These are phyloP conservation scores for Lactifluus volemus DNA, from an alignment of 768 basidiomycete genomes.

Conservation along the genomic window DNA sequence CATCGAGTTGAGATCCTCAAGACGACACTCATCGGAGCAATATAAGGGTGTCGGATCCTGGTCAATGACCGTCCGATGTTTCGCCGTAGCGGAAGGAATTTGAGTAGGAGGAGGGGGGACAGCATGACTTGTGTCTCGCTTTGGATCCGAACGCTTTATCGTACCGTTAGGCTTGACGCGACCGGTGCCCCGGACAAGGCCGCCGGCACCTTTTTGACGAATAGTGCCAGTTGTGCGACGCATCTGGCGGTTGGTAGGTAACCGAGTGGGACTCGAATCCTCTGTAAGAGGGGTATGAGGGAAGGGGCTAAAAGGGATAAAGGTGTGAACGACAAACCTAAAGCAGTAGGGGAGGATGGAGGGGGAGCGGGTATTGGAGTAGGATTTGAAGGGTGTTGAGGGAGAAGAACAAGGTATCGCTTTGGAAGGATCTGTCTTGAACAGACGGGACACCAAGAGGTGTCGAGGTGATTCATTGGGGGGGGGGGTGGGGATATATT, in stretches of 20 bases:
- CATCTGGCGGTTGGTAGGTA: conserved; percentile 25
- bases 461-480: conserved; percentile 38
- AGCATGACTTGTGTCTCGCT: conserved; percentile 18
- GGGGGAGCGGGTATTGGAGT: conserved; percentile 31
- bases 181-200: conserved; percentile 59
- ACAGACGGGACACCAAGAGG: conserved; percentile 77
- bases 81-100: conserved; percentile 30
- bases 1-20: conserved; percentile 41
- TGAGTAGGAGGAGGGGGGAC: conserved; percentile 20
- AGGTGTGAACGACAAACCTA: conserved; percentile 29
- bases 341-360: conserved; percentile 30
- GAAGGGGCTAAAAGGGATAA: neutral
- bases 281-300: conserved; percentile 19
- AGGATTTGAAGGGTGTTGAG: conserved; percentile 22
- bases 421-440: conserved; percentile 75
- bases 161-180: conserved; percentile 52
- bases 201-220: conserved; percentile 33
- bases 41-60: conserved; percentile 75
- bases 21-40: conserved; percentile 71
- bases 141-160: conserved; percentile 34
- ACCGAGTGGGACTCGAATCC: conserved; percentile 24
- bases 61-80: conserved; percentile 65
- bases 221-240: conserved; percentile 29
- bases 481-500: neutral
- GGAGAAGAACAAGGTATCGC: conserved; percentile 45